These are phyloP conservation scores for Penicillium coprophilum DNA, from an alignment of 495 filamentous ascomycete genomes.

Conservation along the genomic window DNA sequence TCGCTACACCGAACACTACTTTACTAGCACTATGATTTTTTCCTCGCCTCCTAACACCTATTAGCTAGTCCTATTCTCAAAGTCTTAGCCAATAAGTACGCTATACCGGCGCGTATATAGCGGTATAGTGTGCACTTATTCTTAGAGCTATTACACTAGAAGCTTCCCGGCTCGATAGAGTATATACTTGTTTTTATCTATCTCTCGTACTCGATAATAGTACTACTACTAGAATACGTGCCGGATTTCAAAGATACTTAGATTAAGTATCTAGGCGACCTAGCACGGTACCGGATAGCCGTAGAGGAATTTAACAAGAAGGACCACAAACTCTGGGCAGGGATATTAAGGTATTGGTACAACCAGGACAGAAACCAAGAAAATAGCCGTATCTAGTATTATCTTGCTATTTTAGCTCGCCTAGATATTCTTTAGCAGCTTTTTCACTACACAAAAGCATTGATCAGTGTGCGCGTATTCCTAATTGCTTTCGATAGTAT, in stretches of 20 bases:
- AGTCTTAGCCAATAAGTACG: constrained; percentile 64
- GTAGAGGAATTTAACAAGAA: constrained; percentile 59
- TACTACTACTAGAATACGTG: constrained; percentile 72
- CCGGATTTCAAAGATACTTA: constrained; percentile 77
- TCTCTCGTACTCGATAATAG: constrained; percentile 78
- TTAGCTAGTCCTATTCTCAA: constrained; percentile 58
- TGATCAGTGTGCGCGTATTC: constrained; percentile 53
- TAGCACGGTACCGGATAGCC: constrained; percentile 75
- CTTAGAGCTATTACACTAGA: constrained; percentile 67
- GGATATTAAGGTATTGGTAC: constrained; percentile 78
- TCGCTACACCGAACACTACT: constrained; percentile 69
- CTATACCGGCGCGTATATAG: constrained; percentile 85
- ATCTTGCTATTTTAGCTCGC: constrained; percentile 76
- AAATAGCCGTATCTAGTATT: constrained; percentile 77
- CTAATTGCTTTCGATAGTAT: constrained; percentile 65
- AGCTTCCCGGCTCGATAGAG: constrained; percentile 67
- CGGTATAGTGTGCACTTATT: constrained; percentile 77
- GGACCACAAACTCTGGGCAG: constrained; percentile 76
- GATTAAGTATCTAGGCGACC: constrained; percentile 85
- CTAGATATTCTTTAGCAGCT: constrained; percentile 73
- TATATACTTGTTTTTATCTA: constrained; percentile 82
- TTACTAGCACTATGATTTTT: constrained; percentile 79
- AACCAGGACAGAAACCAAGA: constrained; percentile 69
- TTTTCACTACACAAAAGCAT: constrained; percentile 64
- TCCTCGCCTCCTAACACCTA: constrained; percentile 74